Evolutionary conservation across 345 rosid genomes (phyloP).

Genomic region (Adansonia digitata): DNA sequence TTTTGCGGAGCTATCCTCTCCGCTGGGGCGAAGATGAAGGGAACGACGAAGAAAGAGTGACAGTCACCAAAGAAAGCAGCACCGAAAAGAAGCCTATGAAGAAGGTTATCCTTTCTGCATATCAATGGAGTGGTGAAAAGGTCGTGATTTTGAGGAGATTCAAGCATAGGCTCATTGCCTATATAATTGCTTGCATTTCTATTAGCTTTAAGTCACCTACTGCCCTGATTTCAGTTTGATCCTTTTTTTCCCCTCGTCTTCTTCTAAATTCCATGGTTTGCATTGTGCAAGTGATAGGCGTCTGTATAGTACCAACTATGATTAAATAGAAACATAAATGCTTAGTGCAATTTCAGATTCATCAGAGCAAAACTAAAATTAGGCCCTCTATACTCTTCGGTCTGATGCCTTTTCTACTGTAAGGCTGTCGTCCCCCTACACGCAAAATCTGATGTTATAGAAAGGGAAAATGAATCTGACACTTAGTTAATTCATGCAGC

Average conservation of each 20-base stretch:
- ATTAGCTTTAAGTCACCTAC: constrained; percentile 20
- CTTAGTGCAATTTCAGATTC: background rate
- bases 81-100: constrained; percentile 26
- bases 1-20: constrained; percentile 61
- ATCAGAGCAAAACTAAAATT: background rate
- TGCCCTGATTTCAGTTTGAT: constrained; percentile 30
- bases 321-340: background rate
- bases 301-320: background rate
- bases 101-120: constrained; percentile 32
- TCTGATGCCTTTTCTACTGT: background rate
- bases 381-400: background rate
- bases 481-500: background rate
- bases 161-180: constrained; percentile 31
- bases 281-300: constrained; percentile 13
- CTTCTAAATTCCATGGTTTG: constrained; percentile 4
- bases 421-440: background rate
- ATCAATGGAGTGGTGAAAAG: constrained; percentile 43
- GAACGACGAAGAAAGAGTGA: constrained; percentile 12
- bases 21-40: constrained; percentile 30
- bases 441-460: background rate
- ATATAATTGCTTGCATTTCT: constrained; percentile 36
- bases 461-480: background rate
- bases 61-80: constrained; percentile 1
- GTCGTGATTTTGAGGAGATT: constrained; percentile 38
- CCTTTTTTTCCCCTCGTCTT: background rate